Base-by-base conservation (phyloP, 495 filamentous ascomycete genomes). In the Aspergillus sclerotioniger region DNA sequence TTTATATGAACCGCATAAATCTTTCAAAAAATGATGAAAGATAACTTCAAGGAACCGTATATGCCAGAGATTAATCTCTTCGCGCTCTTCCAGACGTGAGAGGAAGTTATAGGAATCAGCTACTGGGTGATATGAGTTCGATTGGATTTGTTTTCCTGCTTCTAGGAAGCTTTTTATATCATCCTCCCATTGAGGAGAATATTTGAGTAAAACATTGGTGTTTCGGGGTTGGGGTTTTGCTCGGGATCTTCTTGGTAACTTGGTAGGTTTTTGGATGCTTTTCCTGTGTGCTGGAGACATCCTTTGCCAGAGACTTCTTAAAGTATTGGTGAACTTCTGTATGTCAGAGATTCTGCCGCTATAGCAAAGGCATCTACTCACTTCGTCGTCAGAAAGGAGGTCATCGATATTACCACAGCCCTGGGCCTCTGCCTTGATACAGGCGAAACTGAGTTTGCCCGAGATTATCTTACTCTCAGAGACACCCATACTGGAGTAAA, bases 1-100 rank as follows among this genome's bases (percentile, higher is more conserved):
- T 45, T 45, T 45, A 45, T 45, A 45, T 45, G n/a, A 45, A 45
- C n/a, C n/a, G n/a, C 9, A 45, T 20, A 45, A 20, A 17, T 45
- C n/a, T 20, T 45, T 45, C 17, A 45, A 45, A 45, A 45, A 20
- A 45, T 45, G 9, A 45, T 45, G 9, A 20, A 45, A 45, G n/a
- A 45, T 45, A 8, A 45, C 12, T 20, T 45, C 41, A 45, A 45
- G n/a, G 41, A 45, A 45, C 41, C 9, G 12, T 4, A 45, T 8
- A 45, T 45, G n/a, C 41, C 9, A 45, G 41, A 45, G 41, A 45
- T 45, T 45, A 17, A 45, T 45, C 8, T 45, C 9, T 45, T 45
- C 9, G 9, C 9, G 9, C 12, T 45, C n/a, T 45, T 45, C 41
- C 9, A 45, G 8, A 16, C 9, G 9, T 20, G n/a, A 45, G 19